Conservation (phyloP, 352 stramenopile species). For the Globisporangium sylvaticum region DNA sequence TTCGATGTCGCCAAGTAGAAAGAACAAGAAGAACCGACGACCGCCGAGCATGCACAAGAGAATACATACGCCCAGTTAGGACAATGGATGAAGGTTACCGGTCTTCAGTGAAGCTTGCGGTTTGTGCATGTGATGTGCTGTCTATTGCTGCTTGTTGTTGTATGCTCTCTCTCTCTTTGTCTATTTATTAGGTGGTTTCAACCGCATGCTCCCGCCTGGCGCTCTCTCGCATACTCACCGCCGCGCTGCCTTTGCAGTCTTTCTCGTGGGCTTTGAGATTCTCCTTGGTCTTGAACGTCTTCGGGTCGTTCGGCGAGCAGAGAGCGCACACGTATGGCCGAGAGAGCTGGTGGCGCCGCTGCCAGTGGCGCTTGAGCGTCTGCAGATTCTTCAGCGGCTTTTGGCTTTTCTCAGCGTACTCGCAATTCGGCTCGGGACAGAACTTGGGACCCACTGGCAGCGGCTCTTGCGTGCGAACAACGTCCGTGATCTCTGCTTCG, state of each 20-base stretch:
- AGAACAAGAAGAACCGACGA: neutral
- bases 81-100: neutral
- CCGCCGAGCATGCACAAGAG: neutral
- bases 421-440: slow-evolving; percentile 50
- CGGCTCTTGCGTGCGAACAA: slow-evolving; percentile 35
- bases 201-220: neutral
- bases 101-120: neutral
- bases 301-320: slow-evolving; percentile 35
- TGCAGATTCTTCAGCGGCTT: slow-evolving; percentile 61
- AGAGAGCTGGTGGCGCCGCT: slow-evolving; percentile 49
- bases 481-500: slow-evolving; percentile 20
- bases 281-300: slow-evolving; percentile 67
- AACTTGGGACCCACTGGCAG: slow-evolving; percentile 58
- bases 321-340: slow-evolving; percentile 48
- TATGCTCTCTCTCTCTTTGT: neutral
- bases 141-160: neutral
- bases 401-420: slow-evolving; percentile 39
- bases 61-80: neutral
- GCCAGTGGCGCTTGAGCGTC: slow-evolving; percentile 72
- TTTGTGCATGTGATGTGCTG: neutral
- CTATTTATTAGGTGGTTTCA: neutral
- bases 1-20: slow-evolving; percentile 82
- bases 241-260: slow-evolving; percentile 34
- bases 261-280: slow-evolving; percentile 72
- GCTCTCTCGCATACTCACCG: neutral